Conservation (phyloP, 768 basidiomycete species). For the Mycena crocata region DNA sequence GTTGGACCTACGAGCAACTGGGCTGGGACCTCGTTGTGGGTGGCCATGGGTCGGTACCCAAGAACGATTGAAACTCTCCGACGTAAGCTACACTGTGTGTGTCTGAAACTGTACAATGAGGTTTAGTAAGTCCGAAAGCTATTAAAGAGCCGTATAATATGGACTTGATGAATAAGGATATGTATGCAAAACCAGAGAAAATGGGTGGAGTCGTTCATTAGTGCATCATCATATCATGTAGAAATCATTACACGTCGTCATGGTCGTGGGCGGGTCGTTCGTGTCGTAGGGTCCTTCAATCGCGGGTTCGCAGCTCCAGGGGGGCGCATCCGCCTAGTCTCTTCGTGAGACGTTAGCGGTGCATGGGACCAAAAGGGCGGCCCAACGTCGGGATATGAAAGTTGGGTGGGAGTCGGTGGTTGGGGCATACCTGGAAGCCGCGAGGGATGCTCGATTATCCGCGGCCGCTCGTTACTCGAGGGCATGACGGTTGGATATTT, state of each 20-base stretch:
- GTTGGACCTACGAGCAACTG: slow-evolving; percentile 58
- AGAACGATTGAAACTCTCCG: background rate
- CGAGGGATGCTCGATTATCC: background rate
- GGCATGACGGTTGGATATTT: slow-evolving; percentile 31
- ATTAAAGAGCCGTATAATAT: slow-evolving; percentile 23
- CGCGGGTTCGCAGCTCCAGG: background rate
- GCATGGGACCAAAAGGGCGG: background rate
- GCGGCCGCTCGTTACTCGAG: background rate
- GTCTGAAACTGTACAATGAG: slow-evolving; percentile 10
- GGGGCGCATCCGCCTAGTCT: background rate
- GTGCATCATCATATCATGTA: background rate
- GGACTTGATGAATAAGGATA: slow-evolving; percentile 26
- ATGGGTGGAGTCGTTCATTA: slow-evolving; percentile 10
- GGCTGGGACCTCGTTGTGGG: slow-evolving; percentile 55
- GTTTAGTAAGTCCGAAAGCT: slow-evolving; percentile 10
- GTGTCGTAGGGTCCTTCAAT: background rate
- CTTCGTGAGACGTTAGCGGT: slow-evolving; percentile 2
- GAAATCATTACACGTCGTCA: background rate
- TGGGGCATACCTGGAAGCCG: slow-evolving; percentile 12
- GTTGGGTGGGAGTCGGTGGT: slow-evolving; percentile 2
- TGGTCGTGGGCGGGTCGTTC: slow-evolving; percentile 12
- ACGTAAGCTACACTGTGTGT: slow-evolving; percentile 20
- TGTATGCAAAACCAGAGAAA: too few species aligned
- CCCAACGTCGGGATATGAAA: slow-evolving; percentile 7
- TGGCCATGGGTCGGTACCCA: slow-evolving; percentile 36